Evolutionary conservation across 1,284 basidiomycete genomes (phyloP).

Genomic region (Leccinum cinnamomeum): DNA sequence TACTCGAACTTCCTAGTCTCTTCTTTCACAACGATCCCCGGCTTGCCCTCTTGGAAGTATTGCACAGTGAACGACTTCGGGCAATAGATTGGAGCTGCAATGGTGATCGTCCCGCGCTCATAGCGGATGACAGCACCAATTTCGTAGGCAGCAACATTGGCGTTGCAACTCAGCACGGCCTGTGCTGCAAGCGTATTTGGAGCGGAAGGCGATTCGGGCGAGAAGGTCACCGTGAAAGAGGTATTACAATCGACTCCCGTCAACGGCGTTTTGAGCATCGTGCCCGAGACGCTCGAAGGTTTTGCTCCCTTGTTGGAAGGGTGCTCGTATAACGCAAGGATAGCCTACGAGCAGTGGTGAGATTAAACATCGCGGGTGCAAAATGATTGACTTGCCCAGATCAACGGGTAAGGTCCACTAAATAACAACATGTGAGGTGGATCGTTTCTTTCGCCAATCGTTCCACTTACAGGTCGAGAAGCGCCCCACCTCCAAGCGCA

Average conservation of each 20-base stretch:
- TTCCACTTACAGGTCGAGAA: conserved; percentile 73
- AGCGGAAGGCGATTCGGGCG: conserved; percentile 35
- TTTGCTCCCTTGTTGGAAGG: conserved; percentile 58
- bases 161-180: conserved; percentile 65
- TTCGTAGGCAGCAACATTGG: conserved; percentile 45
- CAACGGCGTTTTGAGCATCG: conserved; percentile 71
- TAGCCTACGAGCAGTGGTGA: conserved; percentile 47
- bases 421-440: conserved; percentile 6
- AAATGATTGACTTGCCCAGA: conserved; percentile 57
- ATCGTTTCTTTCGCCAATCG: neutral
- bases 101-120: conserved; percentile 63
- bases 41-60: conserved; percentile 54
- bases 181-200: conserved; percentile 53
- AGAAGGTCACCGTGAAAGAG: conserved; percentile 75
- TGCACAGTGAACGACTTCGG: conserved; percentile 64
- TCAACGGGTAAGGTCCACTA: conserved; percentile 80
- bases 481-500: conserved; percentile 76
- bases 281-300: conserved; percentile 58
- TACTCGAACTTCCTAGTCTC: conserved; percentile 56
- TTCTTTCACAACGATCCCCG: conserved; percentile 48
- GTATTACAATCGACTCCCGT: conserved; percentile 83
- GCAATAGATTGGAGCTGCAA: conserved; percentile 62
- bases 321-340: conserved; percentile 79
- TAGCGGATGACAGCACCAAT: conserved; percentile 66
- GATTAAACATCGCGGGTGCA: conserved; percentile 2